phyloP scores from a whole-genome alignment of 495 filamentous ascomycete genomes.

The Aspergillus carlsbadensis region DNA sequence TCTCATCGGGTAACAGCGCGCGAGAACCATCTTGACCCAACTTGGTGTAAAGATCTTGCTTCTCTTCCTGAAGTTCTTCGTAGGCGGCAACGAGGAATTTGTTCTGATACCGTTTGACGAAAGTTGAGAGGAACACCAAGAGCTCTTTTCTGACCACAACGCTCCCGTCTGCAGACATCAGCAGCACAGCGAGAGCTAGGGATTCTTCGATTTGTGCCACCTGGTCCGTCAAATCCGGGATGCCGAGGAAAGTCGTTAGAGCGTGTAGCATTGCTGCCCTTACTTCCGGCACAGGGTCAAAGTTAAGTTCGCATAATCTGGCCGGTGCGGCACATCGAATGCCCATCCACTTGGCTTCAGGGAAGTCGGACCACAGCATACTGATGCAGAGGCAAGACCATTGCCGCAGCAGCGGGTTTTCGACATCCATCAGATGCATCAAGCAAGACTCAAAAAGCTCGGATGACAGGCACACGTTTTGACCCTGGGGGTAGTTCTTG shows the following conservation, averaged over 20 bases:
- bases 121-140: conserved; percentile 88
- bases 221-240: conserved; percentile 88
- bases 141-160: conserved; percentile 91
- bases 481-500: conserved; percentile 85
- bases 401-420: conserved; percentile 86
- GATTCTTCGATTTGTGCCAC: conserved; percentile 87
- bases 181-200: conserved; percentile 77
- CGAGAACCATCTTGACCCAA: conserved; percentile 28
- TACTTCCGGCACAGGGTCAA: conserved; percentile 93
- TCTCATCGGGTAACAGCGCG: conserved; percentile 14
- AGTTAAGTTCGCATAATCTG: conserved; percentile 74
- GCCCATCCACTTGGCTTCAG: conserved; percentile 91
- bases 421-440: conserved; percentile 73
- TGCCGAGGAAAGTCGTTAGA: conserved; percentile 88
- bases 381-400: conserved; percentile 97
- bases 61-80: conserved; percentile 86
- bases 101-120: conserved; percentile 85
- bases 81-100: conserved; percentile 91
- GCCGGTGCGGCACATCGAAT: conserved; percentile 78
- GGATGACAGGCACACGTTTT: conserved; percentile 76
- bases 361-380: conserved; percentile 87
- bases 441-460: conserved; percentile 85
- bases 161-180: conserved; percentile 88
- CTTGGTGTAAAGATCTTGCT: conserved; percentile 59
- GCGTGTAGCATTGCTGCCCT: conserved; percentile 90